These are phyloP conservation scores for Cryptosporidium baileyi DNA, from an alignment of 169 alveolate genomes.

Conservation along the genomic window DNA sequence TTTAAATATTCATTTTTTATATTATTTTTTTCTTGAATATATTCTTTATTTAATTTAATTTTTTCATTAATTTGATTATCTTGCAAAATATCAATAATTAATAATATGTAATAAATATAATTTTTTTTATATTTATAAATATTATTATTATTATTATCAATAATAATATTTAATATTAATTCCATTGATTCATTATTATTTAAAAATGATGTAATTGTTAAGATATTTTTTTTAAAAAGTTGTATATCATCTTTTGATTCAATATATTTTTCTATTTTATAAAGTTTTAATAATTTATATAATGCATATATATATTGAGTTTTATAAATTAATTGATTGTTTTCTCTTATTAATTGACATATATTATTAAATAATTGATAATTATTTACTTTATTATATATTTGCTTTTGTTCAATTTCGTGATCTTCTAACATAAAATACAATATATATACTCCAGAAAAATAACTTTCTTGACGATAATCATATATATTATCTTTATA, in stretches of 20 bases:
- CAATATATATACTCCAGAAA: slow-evolving; percentile 14
- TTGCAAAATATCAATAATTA: background rate
- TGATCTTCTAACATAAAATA: slow-evolving; percentile 5
- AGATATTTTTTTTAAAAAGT: too few relatives aligned
- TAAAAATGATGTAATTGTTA: background rate
- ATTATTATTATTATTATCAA: slow-evolving; percentile 7
- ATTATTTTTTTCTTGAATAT: slow-evolving; percentile 29
- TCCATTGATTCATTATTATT: too few relatives aligned
- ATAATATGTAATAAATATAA: background rate
- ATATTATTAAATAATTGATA: too few relatives aligned
- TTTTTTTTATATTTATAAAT: background rate
- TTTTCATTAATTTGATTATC: too few relatives aligned
- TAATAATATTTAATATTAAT: background rate
- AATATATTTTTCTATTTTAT: background rate
- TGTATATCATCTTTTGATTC: too few relatives aligned
- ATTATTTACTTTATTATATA: too few relatives aligned
- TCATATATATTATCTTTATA: background rate
- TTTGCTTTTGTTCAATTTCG: background rate
- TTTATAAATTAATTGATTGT: too few relatives aligned
- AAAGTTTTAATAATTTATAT: background rate
- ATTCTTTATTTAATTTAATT: too few relatives aligned
- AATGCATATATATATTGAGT: background rate
- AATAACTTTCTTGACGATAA: slow-evolving; percentile 14
- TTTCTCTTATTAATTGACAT: too few relatives aligned
- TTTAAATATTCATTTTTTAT: slow-evolving; percentile 18